Evolutionary conservation across 352 stramenopile species (phyloP), one percentile per base, ranked within the genome.

Genomic region (Phytophthora megakarya): DNA sequence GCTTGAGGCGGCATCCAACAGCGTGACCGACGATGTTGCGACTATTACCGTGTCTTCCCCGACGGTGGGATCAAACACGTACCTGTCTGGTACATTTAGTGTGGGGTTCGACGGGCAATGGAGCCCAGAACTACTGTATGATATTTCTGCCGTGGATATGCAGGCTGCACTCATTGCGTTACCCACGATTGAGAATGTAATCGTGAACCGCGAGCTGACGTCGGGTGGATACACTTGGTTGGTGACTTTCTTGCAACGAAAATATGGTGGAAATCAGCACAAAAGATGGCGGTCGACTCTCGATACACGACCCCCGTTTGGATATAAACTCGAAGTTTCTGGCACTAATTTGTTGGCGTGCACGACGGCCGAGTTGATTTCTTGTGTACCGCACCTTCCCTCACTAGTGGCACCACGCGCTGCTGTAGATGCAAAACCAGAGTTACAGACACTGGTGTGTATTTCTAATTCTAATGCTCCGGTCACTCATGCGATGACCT

Each of bases 41-140:
- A 84, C 76, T 0, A 84, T 94, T 39, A 90, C 78, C 5, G 65
- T 95, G 1, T 93, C 85, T 1, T 80, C 84, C 38, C 85, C 87
- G 8, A 84, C 58, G 0, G 52, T 68, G 2, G 81, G 83, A 5
- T 16, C 70, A 1, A 73, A 81, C 22, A 78, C 48, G 12, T 84
- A 72, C 48, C 54, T 94, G 0, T 75, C 72, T 1, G 87, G 87
- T 3, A 91, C 89, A 19, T 99, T 98, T 75, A 87, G 85, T 4
- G 68, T 99, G 18, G 76, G 70, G 1, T 98, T 97, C 67, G 87
- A 92, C 49, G 86, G 82, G 10, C 80, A 96, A 35, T 92, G 77
- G 56, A 98, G 88, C 3, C 69, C 73, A 18, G 87, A 97, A 59
- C 65, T 99, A 15, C 71, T 76, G 30, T 89, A 88, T 65, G 90